Evolutionary conservation across 352 stramenopile genomes (phyloP), one percentile per base, ranked within the genome.

Genomic region (Phytophthora podocarpi): DNA sequence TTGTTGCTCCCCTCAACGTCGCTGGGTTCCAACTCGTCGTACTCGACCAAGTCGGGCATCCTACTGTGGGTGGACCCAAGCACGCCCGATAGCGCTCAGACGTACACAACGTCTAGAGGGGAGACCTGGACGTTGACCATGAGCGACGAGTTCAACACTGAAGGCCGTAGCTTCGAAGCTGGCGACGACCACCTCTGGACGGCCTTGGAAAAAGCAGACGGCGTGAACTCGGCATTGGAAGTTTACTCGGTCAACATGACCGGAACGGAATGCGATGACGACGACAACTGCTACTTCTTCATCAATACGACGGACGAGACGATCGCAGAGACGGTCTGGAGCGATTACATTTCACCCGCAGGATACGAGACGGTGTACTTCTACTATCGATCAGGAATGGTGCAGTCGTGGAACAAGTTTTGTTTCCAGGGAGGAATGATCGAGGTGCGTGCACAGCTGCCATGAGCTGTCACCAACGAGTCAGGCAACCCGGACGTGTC

Each of bases 381-480:
- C n/a, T n/a, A n/a, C n/a, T n/a, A n/a, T n/a, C n/a, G n/a, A n/a
- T n/a, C n/a, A n/a, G n/a, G n/a, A n/a, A 97, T 98, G 91, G 31
- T 98, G 4, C 90, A 97, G 69, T 84, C 74, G 1, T 98, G 93
- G 93, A 97, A 97, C 61, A 97, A 97, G 51, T 98, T 98, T 57
- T 98, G 93, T 68, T 97, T 97, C 61, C 96, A 96, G 16, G 95
- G 95, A 5, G 94, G 94, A 4, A 87, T 98, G 57, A 60, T 97
- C 24, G 91, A 98, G 59, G 70, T 97, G 8, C 72, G 82, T 34
- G 82, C 86, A 0, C 89, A 96, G 50, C 76, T 98, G 4, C 95
- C 93, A 0, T 93, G 92, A 2, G 87, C 91, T n/a, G 68, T 87
- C n/a, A n/a, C n/a, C n/a, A n/a, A n/a, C n/a, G n/a, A n/a, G n/a